A percentile compares a stretch with the other conserved stretches of the same genome.
phyloP scores from a whole-genome alignment of 306 rosid genomes.

The Mimosa bimucronata region DNA sequence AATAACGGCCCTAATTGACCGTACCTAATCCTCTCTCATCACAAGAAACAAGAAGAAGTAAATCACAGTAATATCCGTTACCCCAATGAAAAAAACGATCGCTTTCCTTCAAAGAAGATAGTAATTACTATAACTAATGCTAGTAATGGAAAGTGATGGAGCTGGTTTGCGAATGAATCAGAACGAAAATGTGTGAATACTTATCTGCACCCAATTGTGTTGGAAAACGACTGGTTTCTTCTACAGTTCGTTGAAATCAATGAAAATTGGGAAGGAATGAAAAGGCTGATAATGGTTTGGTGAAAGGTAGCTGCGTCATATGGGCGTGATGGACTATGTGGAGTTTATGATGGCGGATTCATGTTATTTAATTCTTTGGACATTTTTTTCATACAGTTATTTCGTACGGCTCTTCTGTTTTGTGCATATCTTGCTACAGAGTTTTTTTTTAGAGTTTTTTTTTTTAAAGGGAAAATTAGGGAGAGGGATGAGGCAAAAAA shows the following conservation, averaged over 20 bases:
- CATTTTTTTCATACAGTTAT: neutral
- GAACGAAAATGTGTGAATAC: neutral
- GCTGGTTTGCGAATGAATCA: neutral
- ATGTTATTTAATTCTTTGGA: neutral
- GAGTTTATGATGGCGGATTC: neutral
- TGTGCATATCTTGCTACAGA: neutral
- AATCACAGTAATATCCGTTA: neutral
- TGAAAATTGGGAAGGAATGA: too few relatives aligned
- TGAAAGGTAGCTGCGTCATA: neutral
- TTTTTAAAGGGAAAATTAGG: too few relatives aligned
- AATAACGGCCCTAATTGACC: neutral
- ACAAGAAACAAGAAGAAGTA: neutral
- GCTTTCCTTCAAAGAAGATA: neutral
- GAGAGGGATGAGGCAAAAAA: too few relatives aligned
- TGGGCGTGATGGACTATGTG: neutral
- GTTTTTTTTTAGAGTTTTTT: too few relatives aligned
- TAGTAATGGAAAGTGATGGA: neutral
- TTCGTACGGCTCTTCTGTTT: neutral
- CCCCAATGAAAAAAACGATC: neutral
- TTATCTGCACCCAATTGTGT: too few relatives aligned
- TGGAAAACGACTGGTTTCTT: neutral
- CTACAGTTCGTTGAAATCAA: neutral
- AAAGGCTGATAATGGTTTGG: neutral
- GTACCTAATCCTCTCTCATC: conserved; percentile 12
- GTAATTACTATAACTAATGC: neutral